Evolutionary conservation across 2,329 filamentous ascomycete genomes (phyloP), one percentile per base, ranked within the genome.

Genomic region (Thielaviopsis punctulata): DNA sequence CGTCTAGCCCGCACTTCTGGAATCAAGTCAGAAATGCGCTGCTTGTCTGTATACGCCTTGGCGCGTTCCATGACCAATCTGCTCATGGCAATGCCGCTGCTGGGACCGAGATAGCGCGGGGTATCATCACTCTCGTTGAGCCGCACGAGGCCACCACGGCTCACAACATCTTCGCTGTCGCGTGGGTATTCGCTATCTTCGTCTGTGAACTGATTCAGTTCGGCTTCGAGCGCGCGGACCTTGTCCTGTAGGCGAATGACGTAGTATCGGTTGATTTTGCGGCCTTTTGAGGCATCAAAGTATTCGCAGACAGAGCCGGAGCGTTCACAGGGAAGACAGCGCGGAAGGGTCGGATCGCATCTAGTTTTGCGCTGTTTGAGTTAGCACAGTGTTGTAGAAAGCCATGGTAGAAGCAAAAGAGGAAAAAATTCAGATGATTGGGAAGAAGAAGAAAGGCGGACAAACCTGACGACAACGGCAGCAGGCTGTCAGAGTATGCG

Each of bases 21-120:
- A 27, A 95, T 86, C 48, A 96, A 80, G 59, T 95, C 88, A 54
- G 87, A 88, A 63, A 96, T 95, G 58, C 83, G 87, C 65, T 88
- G 86, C 4, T 87, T 84, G 61, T 92, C 84, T 23, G 88, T 93
- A 61, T 90, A 94, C 57, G 88, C 83, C 68, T 95, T 96, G 51
- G 90, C 90, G 66, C 95, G 80, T 64, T 95, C 89, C 84, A 98
- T 95, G 10, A 98, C 82, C 59, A 96, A 74, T 25, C 90, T 80
- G 12, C 89, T 94, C 71, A 96, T 94, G 62, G 88, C 86, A 60
- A 95, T 95, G 55, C 90, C 92, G 64, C 90, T 96, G 48, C 89
- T 95, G 2, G 92, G 86, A 0, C 92, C 92, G 2, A 98, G 72
- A 63, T 92, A 96, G 57, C 90, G 85, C 15, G 86, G 81, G 1